Conservation (phyloP, 169 alveolate genomes). For the Pseudocohnilembus persalinus region DNA sequence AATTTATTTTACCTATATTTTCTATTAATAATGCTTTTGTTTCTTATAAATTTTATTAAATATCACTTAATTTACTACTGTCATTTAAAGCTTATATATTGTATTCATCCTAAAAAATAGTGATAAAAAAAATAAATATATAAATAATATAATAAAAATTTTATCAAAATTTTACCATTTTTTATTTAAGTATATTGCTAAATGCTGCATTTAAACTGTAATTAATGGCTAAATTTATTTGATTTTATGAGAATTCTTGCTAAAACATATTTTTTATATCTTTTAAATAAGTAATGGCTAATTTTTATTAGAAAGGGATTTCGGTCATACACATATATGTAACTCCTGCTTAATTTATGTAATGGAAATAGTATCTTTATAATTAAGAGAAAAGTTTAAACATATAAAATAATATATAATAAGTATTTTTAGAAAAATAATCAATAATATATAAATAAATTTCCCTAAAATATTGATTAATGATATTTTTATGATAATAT, state of each 20-base stretch:
- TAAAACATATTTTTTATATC: slow-evolving; percentile 32
- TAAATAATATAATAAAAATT: too few species aligned
- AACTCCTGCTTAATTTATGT: slow-evolving; percentile 31
- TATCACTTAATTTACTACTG: neutral
- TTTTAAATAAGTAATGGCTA: slow-evolving; percentile 38
- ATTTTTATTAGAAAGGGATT: slow-evolving; percentile 19
- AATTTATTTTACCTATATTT: neutral
- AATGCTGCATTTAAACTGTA: slow-evolving; percentile 23
- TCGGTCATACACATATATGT: slow-evolving; percentile 47
- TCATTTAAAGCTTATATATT: neutral
- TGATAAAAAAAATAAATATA: too few species aligned
- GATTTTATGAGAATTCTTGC: slow-evolving; percentile 12
- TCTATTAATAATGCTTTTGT: neutral
- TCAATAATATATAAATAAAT: too few species aligned
- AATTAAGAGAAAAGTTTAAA: neutral
- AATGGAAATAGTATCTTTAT: slow-evolving; percentile 29
- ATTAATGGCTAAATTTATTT: slow-evolving; percentile 36
- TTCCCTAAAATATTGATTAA: too few species aligned
- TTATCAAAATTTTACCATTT: slow-evolving; percentile 13
- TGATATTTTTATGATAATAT: too few species aligned
- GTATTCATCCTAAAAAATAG: neutral
- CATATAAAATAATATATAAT: too few species aligned
- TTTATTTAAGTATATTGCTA: slow-evolving; percentile 2
- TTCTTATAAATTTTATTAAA: too few species aligned
- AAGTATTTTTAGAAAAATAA: neutral